Evolutionary conservation across 495 filamentous ascomycete genomes (phyloP).

Genomic region (Neurospora discreta): DNA sequence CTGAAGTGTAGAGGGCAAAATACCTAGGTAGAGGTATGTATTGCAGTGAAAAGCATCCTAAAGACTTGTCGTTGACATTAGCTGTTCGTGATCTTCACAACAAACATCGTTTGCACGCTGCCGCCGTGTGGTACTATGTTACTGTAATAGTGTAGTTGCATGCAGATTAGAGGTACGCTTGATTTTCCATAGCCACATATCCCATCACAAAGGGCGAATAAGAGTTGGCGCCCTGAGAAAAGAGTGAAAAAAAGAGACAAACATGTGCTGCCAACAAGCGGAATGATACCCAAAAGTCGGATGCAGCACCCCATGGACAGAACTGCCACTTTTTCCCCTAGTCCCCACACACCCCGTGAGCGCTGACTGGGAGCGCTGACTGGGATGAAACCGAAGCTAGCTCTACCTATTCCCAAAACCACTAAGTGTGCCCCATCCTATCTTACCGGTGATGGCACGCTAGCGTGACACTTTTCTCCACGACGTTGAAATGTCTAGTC

Average conservation of each 20-base stretch:
- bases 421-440: background rate
- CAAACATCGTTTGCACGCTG: too few species aligned
- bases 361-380: too few species aligned
- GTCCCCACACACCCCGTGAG: background rate
- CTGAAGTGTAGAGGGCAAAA: too few species aligned
- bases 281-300: background rate
- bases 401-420: background rate
- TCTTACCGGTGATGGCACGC: background rate
- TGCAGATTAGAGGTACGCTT: too few species aligned
- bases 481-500: background rate
- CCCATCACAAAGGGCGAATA: too few species aligned
- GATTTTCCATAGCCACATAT: too few species aligned
- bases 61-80: background rate
- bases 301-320: background rate
- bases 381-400: background rate
- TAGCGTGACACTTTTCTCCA: background rate
- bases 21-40: too few species aligned
- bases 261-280: background rate
- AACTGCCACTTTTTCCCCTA: background rate
- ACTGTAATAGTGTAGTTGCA: background rate
- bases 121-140: too few species aligned
- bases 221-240: too few species aligned
- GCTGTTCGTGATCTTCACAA: background rate
- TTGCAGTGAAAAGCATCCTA: too few species aligned
- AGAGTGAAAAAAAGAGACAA: background rate